These are phyloP conservation scores for Aquilaria yunnanensis DNA, from an alignment of 345 rosid genomes.

Conservation along the genomic window DNA sequence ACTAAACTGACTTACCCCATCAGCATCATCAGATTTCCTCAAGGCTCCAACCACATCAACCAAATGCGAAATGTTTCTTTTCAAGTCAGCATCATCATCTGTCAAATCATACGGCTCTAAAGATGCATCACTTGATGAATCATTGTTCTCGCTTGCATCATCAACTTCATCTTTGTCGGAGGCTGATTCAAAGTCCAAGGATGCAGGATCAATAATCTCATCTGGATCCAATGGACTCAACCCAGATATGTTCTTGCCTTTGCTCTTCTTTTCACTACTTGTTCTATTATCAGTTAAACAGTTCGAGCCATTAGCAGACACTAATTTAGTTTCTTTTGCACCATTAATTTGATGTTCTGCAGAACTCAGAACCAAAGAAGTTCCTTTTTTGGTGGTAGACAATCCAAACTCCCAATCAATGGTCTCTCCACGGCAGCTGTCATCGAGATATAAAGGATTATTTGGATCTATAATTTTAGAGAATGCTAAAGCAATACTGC, in stretches of 20 bases:
- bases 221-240: constrained; percentile 65
- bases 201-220: constrained; percentile 82
- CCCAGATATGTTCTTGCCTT: constrained; percentile 34
- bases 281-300: constrained; percentile 15
- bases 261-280: constrained; percentile 25
- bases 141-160: constrained; percentile 53
- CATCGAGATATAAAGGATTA: constrained; percentile 88
- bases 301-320: constrained; percentile 24
- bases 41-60: constrained; percentile 92
- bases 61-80: constrained; percentile 63
- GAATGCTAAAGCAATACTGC: constrained; percentile 73
- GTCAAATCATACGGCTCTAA: constrained; percentile 88
- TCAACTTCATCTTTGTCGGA: constrained; percentile 60
- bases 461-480: constrained; percentile 88
- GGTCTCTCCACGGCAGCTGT: constrained; percentile 49
- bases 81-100: constrained; percentile 78
- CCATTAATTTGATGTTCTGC: constrained; percentile 23
- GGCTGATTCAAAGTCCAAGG: constrained; percentile 45
- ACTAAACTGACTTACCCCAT: constrained; percentile 60
- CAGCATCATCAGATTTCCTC: constrained; percentile 81
- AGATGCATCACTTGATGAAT: constrained; percentile 64
- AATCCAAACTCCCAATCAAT: constrained; percentile 90
- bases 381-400: constrained; percentile 27
- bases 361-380: constrained; percentile 19
- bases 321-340: constrained; percentile 19